phyloP scores from a whole-genome alignment of 2,329 filamentous ascomycete genomes.

The Fusarium albidum region DNA sequence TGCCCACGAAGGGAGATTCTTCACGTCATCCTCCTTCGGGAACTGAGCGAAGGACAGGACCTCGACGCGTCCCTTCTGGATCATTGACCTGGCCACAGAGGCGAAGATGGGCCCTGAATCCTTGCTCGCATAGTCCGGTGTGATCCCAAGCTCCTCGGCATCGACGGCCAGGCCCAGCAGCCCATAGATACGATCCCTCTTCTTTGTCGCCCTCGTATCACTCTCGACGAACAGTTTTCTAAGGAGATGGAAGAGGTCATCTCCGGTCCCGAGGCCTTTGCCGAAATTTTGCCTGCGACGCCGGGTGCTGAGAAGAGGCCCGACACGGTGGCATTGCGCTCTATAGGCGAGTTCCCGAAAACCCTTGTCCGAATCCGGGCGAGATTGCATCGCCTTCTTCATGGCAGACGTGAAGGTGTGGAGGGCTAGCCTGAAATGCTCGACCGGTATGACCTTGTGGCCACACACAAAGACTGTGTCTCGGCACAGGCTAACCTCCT shows the following conservation, averaged over 20 bases:
- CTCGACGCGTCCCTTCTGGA: not conserved
- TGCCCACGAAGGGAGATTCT: slow-evolving; percentile 6
- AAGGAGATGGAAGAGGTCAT: not conserved
- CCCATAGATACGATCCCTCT: slow-evolving; percentile 5
- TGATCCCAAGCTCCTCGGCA: not conserved
- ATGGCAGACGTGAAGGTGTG: not conserved
- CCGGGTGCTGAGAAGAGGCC: slow-evolving; percentile 1
- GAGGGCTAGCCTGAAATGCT: not conserved
- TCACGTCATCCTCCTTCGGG: not conserved
- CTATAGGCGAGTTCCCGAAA: slow-evolving; percentile 1
- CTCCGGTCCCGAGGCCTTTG: not conserved
- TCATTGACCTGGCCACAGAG: not conserved
- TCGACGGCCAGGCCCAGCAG: slow-evolving; percentile 4
- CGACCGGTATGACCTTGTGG: not conserved
- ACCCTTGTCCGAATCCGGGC: not conserved
- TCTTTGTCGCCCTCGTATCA: not conserved
- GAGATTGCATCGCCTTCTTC: not conserved
- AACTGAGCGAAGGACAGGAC: slow-evolving; percentile 1
- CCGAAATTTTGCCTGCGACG: slow-evolving; percentile 1
- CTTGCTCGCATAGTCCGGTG: not conserved
- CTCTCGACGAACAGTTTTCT: slow-evolving; percentile 1
- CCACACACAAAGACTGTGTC: slow-evolving; percentile 4
- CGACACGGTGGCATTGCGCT: not conserved
- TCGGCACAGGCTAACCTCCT: slow-evolving; percentile 1
- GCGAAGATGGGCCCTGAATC: not conserved